Evolutionary conservation across 73 alveolate species (phyloP).

Genomic region (Paramecium sonneborni): DNA sequence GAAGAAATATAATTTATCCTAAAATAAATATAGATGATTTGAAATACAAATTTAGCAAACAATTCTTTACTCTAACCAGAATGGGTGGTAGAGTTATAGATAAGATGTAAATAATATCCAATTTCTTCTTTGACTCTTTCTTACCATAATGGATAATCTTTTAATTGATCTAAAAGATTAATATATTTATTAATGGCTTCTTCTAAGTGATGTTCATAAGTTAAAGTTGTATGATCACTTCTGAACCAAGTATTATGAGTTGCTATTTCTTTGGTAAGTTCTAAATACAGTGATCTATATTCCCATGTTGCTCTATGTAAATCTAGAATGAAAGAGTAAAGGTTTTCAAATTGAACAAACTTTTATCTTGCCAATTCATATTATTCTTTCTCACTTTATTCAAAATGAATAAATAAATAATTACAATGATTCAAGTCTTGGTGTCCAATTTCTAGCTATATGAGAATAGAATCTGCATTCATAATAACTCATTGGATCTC

Average conservation of each 20-base stretch:
- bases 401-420: not conserved
- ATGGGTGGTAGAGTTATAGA: constrained; percentile 47
- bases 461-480: constrained; percentile 32
- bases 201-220: constrained; percentile 15
- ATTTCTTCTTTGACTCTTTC: constrained; percentile 43
- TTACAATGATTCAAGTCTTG: constrained; percentile 26
- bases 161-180: not conserved
- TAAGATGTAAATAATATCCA: constrained; percentile 43
- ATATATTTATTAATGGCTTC: constrained; percentile 41
- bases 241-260: constrained; percentile 45
- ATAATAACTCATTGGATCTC: constrained; percentile 21
- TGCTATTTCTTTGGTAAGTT: not conserved
- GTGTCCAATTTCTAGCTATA: constrained; percentile 28
- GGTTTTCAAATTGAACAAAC: constrained; percentile 7
- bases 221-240: constrained; percentile 10
- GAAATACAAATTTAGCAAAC: constrained; percentile 22
- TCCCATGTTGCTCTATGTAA: constrained; percentile 35
- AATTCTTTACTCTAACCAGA: not conserved
- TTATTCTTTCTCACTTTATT: not conserved
- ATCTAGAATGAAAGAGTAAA: not conserved
- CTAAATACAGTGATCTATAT: constrained; percentile 34
- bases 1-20: constrained; percentile 55
- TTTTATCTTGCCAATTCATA: constrained; percentile 24
- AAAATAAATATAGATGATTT: not conserved
- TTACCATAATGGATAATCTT: constrained; percentile 39